Evolutionary conservation across 345 rosid species (phyloP).

Genomic region (Eucalyptus cloeziana): DNA sequence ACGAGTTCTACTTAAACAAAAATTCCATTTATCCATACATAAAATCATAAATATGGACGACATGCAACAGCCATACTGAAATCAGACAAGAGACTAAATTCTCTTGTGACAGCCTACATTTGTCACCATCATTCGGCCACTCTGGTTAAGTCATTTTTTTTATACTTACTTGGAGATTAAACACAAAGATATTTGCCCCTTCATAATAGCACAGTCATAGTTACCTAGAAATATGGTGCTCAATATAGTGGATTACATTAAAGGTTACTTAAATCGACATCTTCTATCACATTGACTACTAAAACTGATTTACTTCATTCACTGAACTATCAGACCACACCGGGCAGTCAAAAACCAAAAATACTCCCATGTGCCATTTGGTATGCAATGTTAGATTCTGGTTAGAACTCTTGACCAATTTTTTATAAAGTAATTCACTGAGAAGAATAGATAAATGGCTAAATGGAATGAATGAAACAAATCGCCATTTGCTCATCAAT

Average conservation of each 20-base stretch:
- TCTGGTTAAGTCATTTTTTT: neutral
- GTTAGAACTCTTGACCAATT: neutral
- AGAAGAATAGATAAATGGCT: neutral
- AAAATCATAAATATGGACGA: neutral
- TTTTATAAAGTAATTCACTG: neutral
- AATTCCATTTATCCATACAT: neutral
- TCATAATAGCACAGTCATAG: neutral
- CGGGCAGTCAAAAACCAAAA: neutral
- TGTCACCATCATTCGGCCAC: neutral
- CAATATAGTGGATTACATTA: neutral
- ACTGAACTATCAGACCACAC: neutral
- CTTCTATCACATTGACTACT: neutral
- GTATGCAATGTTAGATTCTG: neutral
- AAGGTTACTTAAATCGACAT: neutral
- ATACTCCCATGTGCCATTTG: neutral
- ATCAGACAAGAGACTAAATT: neutral
- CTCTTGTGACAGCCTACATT: neutral
- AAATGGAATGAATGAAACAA: neutral
- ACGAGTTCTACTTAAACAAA: neutral
- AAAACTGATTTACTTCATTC: neutral
- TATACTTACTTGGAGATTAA: neutral
- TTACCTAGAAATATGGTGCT: neutral
- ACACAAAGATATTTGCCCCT: neutral
- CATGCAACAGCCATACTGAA: neutral
- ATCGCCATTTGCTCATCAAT: neutral